Conservation (phyloP, 352 stramenopile species). For the Globisporangium nunn region DNA sequence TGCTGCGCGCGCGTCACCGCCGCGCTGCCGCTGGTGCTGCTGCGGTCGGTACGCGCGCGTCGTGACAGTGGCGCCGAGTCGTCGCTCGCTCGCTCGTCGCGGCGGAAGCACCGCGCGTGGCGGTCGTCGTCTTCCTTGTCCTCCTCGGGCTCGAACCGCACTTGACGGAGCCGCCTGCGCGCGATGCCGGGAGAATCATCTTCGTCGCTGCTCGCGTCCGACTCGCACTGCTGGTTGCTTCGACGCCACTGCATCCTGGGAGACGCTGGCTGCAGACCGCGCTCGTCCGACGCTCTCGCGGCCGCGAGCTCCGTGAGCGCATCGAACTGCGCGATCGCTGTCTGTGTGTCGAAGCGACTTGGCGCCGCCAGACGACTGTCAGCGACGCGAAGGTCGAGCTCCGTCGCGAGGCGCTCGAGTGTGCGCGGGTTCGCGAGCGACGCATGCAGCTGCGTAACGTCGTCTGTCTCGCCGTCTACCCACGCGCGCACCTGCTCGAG, state of each 20-base stretch:
- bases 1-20: constrained; percentile 1
- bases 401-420: background rate
- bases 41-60: background rate
- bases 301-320: background rate
- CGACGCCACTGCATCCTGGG: background rate
- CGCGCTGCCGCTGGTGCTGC: background rate
- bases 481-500: constrained; percentile 38
- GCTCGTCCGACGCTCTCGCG: background rate
- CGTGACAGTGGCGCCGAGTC: too few relatives aligned
- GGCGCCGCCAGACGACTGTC: background rate
- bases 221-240: background rate
- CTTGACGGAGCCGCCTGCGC: background rate
- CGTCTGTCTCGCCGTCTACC: constrained; percentile 20
- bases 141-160: constrained; percentile 1
- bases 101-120: background rate
- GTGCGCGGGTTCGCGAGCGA: background rate
- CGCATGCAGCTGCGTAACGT: constrained; percentile 13
- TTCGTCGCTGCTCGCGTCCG: constrained; percentile 1
- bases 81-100: background rate
- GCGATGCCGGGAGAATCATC: background rate
- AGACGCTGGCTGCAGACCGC: background rate
- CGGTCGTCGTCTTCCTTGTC: background rate
- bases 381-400: background rate
- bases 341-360: background rate
- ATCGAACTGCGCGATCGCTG: constrained; percentile 1